phyloP scores from a whole-genome alignment of 1,284 basidiomycete genomes.

The Pterulicium gracile region DNA sequence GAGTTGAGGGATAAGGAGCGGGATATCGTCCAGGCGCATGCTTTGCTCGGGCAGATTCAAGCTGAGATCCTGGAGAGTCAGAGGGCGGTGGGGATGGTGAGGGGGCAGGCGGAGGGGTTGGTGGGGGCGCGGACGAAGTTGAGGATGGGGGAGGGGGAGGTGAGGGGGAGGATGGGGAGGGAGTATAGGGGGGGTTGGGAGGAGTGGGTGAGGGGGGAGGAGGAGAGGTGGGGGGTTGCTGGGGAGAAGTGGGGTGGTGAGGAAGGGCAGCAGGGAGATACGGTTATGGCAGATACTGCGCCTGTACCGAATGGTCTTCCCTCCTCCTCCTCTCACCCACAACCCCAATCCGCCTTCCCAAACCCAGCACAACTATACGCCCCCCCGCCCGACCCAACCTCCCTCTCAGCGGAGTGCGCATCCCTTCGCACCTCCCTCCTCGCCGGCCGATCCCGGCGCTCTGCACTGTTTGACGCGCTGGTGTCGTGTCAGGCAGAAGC shows the following conservation, averaged over 20 bases:
- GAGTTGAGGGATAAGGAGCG: constrained; percentile 90
- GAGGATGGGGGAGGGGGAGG: constrained; percentile 51
- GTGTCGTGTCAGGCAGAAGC: constrained; percentile 80
- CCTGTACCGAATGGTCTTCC: constrained; percentile 25
- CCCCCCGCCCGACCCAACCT: constrained; percentile 46
- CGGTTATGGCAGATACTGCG: neutral
- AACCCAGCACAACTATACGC: constrained; percentile 50
- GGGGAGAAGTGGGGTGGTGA: constrained; percentile 43
- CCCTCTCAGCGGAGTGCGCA: constrained; percentile 47
- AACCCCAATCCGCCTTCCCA: constrained; percentile 44
- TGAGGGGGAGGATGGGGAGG: constrained; percentile 69
- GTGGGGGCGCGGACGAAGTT: constrained; percentile 53
- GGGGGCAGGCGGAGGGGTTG: constrained; percentile 58
- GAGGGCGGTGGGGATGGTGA: constrained; percentile 63
- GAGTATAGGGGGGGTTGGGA: constrained; percentile 84
- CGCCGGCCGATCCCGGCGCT: constrained; percentile 56
- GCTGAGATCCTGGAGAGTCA: constrained; percentile 87
- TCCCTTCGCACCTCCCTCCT: constrained; percentile 58
- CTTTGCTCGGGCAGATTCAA: constrained; percentile 81
- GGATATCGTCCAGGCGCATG: constrained; percentile 85
- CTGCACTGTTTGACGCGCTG: constrained; percentile 60
- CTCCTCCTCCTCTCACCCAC: constrained; percentile 35
- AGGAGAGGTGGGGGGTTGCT: constrained; percentile 57
- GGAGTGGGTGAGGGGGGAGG: constrained; percentile 84
- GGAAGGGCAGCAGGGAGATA: neutral